phyloP scores from a whole-genome alignment of 2,329 filamentous ascomycete genomes.

The Cercospora nicotianae region DNA sequence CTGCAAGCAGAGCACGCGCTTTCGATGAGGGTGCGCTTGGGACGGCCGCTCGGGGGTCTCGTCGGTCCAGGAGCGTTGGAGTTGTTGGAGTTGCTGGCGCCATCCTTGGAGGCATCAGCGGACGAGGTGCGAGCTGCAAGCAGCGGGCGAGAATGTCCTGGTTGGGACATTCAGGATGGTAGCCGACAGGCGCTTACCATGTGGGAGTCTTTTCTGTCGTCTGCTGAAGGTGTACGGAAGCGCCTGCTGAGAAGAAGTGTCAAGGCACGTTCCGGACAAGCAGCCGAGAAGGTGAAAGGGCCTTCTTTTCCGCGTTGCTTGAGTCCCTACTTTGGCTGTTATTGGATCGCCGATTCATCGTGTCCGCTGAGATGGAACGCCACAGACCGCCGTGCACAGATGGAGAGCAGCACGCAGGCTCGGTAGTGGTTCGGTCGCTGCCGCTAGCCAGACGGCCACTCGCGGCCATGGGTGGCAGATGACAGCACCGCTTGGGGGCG shows the following conservation, averaged over 20 bases:
- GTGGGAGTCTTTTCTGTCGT: background rate
- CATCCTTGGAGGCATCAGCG: constrained; percentile 26
- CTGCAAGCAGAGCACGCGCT: constrained; percentile 36
- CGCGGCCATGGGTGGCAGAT: background rate
- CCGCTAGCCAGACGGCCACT: background rate
- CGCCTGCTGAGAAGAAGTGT: background rate
- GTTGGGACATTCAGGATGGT: constrained; percentile 26
- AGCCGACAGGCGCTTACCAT: constrained; percentile 12
- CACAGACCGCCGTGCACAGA: constrained; percentile 6
- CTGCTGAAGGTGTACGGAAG: background rate
- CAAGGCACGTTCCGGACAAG: constrained; percentile 6
- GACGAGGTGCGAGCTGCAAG: constrained; percentile 27
- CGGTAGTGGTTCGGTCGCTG: constrained; percentile 8
- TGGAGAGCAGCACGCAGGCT: background rate
- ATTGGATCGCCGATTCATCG: constrained; percentile 11
- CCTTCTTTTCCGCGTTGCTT: background rate
- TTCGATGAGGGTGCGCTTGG: constrained; percentile 34
- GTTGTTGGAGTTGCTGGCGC: constrained; percentile 5
- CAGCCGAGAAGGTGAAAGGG: constrained; percentile 3
- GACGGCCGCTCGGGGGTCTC: constrained; percentile 21
- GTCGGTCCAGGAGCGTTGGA: constrained; percentile 19
- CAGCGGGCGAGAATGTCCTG: constrained; percentile 25
- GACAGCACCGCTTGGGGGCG: background rate
- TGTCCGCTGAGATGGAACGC: constrained; percentile 5
- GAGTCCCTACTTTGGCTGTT: background rate